These are phyloP conservation scores for Eucalyptus sp. DNA, from an alignment of 345 rosid genomes.

Conservation along the genomic window DNA sequence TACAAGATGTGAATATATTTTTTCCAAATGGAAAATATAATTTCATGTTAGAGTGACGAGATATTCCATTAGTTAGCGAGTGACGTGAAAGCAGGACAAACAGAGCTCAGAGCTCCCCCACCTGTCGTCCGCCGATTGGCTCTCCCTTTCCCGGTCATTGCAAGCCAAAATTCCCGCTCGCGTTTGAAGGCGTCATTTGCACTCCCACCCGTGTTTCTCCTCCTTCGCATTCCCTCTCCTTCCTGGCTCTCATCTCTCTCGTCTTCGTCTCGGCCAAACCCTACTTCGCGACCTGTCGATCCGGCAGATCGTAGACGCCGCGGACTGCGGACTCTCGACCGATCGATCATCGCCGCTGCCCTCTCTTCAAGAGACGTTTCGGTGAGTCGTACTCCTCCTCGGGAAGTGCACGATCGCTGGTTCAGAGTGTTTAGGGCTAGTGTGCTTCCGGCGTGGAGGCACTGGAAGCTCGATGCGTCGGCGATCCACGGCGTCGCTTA, in stretches of 20 bases:
- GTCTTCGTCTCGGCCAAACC: conserved; percentile 2
- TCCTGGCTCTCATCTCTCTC: conserved; percentile 1
- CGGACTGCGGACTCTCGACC: conserved; percentile 3
- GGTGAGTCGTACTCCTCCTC: conserved; percentile 42
- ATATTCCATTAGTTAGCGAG: too few species aligned
- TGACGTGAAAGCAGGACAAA: not conserved
- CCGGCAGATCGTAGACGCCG: conserved; percentile 48
- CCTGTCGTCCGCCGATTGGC: not conserved
- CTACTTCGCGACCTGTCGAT: conserved; percentile 20
- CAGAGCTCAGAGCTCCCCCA: not conserved
- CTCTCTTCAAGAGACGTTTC: conserved; percentile 56
- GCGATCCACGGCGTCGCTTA: conserved; percentile 78
- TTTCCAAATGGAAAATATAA: not conserved
- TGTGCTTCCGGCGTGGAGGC: conserved; percentile 51
- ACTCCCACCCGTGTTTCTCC: not conserved
- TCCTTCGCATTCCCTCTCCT: not conserved
- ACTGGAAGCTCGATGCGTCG: conserved; percentile 69
- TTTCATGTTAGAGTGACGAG: not conserved
- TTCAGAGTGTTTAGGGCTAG: conserved; percentile 45
- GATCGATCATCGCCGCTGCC: conserved; percentile 54
- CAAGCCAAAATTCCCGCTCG: not conserved
- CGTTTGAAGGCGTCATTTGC: not conserved
- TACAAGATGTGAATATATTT: not conserved
- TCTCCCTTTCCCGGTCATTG: not conserved
- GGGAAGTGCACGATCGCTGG: conserved; percentile 67